These are phyloP conservation scores for Euphorbia pulcherrima DNA, from an alignment of 345 rosid genomes.

Conservation along the genomic window DNA sequence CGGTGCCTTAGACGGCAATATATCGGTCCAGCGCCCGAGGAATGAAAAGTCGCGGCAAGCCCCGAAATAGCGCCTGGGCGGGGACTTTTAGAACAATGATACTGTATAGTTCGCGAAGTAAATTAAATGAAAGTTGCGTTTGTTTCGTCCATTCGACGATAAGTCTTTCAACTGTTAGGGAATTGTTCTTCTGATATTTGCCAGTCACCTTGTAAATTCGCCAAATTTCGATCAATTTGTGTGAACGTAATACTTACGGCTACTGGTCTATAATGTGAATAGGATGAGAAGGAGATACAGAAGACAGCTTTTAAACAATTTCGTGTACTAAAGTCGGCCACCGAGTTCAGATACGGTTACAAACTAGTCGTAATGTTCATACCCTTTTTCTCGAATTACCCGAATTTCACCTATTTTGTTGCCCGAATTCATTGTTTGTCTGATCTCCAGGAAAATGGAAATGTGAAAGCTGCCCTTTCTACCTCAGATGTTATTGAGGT, in stretches of 20 bases:
- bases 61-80: too few relatives aligned
- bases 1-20: too few relatives aligned
- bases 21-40: too few relatives aligned
- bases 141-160: neutral
- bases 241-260: constrained; percentile 12
- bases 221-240: constrained; percentile 5
- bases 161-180: neutral
- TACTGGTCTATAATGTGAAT: constrained; percentile 11
- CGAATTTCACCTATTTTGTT: neutral
- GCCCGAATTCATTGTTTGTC: neutral
- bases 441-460: constrained; percentile 67
- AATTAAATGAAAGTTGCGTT: neutral
- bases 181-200: neutral
- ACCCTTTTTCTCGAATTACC: neutral
- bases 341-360: constrained; percentile 93
- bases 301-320: constrained; percentile 77
- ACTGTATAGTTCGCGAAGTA: neutral
- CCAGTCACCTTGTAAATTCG: neutral
- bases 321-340: constrained; percentile 59
- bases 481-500: constrained; percentile 80
- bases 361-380: constrained; percentile 73
- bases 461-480: constrained; percentile 71
- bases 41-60: too few relatives aligned
- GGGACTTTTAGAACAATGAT: too few relatives aligned
- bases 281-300: constrained; percentile 94